Conservation (phyloP, 352 stramenopile genomes). For the Phytophthora syringae region DNA sequence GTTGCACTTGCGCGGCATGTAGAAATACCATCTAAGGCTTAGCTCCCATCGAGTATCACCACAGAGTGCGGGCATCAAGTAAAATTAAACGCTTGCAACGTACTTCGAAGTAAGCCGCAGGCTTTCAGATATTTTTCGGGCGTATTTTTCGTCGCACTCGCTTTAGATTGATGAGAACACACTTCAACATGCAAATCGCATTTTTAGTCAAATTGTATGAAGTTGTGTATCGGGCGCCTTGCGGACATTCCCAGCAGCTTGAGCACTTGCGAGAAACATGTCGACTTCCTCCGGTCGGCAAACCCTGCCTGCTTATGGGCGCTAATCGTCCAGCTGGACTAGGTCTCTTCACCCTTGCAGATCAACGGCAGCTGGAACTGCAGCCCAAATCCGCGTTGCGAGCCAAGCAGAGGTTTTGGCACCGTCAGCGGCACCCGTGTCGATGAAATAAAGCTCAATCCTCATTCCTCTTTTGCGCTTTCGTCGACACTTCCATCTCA, state of each 20-base stretch:
- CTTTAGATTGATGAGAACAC: slow-evolving; percentile 16
- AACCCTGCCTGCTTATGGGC: slow-evolving; percentile 5
- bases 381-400: slow-evolving; percentile 15
- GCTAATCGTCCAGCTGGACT: slow-evolving; percentile 2
- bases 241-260: slow-evolving; percentile 3
- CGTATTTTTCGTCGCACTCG: too few species aligned
- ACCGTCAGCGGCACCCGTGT: background rate
- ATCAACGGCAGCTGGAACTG: slow-evolving; percentile 10
- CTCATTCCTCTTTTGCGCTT: slow-evolving; percentile 21
- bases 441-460: background rate
- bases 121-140: too few species aligned
- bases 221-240: background rate
- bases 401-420: slow-evolving; percentile 2
- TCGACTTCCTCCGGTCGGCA: background rate
- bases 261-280: slow-evolving; percentile 16
- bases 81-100: too few species aligned
- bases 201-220: slow-evolving; percentile 7
- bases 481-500: slow-evolving; percentile 14
- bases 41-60: too few species aligned
- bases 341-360: slow-evolving; percentile 11
- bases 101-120: too few species aligned
- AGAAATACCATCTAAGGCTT: too few species aligned
- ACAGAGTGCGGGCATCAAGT: too few species aligned
- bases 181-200: slow-evolving; percentile 34
- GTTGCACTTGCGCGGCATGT: too few species aligned